Evolutionary conservation across 371 early-diverging fungal genomes (phyloP).

Genomic region (Mucor lusitanicus): DNA sequence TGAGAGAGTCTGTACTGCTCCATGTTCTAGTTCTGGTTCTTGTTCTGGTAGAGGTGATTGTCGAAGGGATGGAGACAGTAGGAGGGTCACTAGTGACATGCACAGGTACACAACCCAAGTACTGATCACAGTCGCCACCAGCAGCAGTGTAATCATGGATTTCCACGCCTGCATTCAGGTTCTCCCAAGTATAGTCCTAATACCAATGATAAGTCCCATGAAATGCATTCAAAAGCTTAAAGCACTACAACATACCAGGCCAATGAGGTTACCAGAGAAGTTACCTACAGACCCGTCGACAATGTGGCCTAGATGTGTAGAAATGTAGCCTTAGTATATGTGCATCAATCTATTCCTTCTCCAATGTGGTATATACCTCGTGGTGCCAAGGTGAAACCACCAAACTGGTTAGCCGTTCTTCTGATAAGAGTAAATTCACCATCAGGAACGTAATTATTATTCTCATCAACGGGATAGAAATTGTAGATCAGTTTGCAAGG

Average conservation of each 20-base stretch:
- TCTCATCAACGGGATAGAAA: conserved; percentile 22
- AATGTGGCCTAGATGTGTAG: neutral
- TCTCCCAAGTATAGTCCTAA: conserved; percentile 2
- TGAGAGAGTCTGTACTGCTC: neutral
- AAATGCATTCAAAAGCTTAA: no score
- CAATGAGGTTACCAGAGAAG: conserved; percentile 5
- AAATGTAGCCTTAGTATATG: neutral
- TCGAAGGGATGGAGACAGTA: neutral
- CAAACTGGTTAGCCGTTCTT: conserved; percentile 18
- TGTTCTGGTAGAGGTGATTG: neutral
- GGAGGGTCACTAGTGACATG: neutral
- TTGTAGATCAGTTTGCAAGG: conserved; percentile 21
- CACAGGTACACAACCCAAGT: neutral
- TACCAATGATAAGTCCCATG: neutral
- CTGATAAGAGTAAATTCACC: conserved; percentile 14
- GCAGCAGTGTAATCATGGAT: neutral
- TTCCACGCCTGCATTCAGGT: neutral
- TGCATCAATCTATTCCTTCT: neutral
- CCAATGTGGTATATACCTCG: conserved; percentile 12
- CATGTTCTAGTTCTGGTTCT: neutral
- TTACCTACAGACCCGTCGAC: conserved; percentile 6
- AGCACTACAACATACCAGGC: neutral
- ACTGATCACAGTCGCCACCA: neutral
- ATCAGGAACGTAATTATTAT: conserved; percentile 8
- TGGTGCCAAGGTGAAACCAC: conserved; percentile 28